A percentile compares a stretch with the other conserved stretches of the same genome.
Conservation (phyloP, 345 rosid genomes). For the Citrus sinensis region DNA sequence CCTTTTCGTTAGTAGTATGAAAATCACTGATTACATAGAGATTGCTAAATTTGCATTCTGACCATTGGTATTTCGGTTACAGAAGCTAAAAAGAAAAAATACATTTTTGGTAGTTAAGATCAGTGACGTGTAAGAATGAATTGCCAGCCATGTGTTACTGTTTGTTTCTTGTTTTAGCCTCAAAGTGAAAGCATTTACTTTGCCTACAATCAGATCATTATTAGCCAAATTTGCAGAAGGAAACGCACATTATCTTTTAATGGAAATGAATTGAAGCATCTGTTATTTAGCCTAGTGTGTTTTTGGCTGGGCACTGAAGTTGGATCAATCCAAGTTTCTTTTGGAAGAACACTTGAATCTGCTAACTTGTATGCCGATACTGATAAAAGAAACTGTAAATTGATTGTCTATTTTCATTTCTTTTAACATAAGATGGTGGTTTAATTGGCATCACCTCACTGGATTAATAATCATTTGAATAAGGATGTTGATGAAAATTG, state of each 20-base stretch:
- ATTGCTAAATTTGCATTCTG: neutral
- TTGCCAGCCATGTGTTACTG: neutral
- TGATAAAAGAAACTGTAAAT: neutral
- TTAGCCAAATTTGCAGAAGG: neutral
- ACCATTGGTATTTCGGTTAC: neutral
- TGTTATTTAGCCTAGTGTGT: neutral
- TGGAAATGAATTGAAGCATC: neutral
- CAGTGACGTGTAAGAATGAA: neutral
- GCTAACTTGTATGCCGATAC: neutral
- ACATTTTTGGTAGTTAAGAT: neutral
- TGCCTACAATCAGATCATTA: neutral
- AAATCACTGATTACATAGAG: neutral
- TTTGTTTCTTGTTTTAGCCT: neutral
- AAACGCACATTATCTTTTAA: neutral
- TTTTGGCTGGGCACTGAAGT: neutral
- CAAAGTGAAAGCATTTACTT: neutral
- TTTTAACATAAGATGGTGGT: neutral
- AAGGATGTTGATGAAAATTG: neutral
- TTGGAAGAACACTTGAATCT: neutral
- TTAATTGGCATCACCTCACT: neutral
- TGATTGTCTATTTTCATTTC: neutral
- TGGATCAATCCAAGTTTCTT: neutral
- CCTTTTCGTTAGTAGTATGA: neutral
- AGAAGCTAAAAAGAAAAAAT: neutral
- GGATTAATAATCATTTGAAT: neutral